Conservation (phyloP, 805 yeast species). For the Kluyveromyces siamensis region DNA sequence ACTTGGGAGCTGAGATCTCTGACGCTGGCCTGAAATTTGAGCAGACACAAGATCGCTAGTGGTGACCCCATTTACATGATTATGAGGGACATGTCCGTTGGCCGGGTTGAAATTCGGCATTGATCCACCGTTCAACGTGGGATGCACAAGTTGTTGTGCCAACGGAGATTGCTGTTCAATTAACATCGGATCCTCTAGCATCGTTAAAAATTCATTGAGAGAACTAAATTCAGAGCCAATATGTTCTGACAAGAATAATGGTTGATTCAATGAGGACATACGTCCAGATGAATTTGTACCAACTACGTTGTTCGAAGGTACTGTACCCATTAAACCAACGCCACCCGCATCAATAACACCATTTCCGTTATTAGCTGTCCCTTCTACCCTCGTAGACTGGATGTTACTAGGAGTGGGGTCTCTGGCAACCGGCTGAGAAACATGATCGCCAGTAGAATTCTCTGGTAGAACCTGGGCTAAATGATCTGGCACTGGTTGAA, state of each 20-base stretch:
- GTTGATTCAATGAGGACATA: constrained; percentile 32
- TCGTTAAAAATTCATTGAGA: constrained; percentile 76
- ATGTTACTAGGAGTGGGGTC: neutral
- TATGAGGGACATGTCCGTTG: neutral
- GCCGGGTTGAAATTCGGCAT: neutral
- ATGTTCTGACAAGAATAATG: constrained; percentile 80
- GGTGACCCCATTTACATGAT: neutral
- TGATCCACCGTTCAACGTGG: neutral
- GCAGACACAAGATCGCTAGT: neutral
- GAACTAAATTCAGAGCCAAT: constrained; percentile 91
- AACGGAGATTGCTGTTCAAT: constrained; percentile 9
- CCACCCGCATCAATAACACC: neutral
- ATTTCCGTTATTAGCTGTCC: neutral
- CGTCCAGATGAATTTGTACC: neutral
- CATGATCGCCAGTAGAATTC: neutral
- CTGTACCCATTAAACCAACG: neutral
- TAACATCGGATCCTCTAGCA: constrained; percentile 74
- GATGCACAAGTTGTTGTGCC: neutral
- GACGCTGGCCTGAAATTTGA: neutral
- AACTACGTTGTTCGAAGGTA: neutral
- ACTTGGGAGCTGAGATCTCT: neutral
- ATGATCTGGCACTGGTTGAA: constrained; percentile 4
- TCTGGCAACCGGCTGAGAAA: neutral
- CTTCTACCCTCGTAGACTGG: neutral
- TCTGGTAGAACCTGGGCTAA: constrained; percentile 1